phyloP scores from a whole-genome alignment of 2,329 filamentous ascomycete species.

The Teratosphaeria destructans region DNA sequence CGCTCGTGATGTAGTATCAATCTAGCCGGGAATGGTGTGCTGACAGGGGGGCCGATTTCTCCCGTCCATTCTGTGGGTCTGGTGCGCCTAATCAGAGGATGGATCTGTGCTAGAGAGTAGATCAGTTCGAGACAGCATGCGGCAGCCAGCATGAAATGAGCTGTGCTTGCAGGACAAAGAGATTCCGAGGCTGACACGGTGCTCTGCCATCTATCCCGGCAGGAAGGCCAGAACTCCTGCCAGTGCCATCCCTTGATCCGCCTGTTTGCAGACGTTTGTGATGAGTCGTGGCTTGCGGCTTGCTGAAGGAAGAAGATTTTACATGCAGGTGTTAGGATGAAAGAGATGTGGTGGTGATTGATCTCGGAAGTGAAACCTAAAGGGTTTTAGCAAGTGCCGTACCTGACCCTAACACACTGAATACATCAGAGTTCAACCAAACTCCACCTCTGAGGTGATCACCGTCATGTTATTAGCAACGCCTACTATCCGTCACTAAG shows the following conservation, averaged over 20 bases:
- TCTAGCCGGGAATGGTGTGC: not conserved
- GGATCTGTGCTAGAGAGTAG: not conserved
- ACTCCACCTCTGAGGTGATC: too few relatives aligned
- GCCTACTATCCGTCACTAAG: too few relatives aligned
- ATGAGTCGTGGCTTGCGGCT: not conserved
- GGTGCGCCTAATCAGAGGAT: not conserved
- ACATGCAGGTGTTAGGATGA: not conserved
- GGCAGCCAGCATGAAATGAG: not conserved
- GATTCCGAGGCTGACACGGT: not conserved
- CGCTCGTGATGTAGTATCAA: not conserved
- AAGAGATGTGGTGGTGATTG: not conserved
- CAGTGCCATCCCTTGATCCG: not conserved
- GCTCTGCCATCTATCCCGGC: not conserved
- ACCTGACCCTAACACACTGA: too few relatives aligned
- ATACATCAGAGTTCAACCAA: too few relatives aligned
- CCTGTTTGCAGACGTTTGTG: not conserved
- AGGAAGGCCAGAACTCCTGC: not conserved
- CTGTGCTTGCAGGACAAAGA: not conserved
- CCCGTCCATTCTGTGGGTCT: not conserved
- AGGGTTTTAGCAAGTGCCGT: not conserved
- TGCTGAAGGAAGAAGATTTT: not conserved
- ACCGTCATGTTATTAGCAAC: too few relatives aligned
- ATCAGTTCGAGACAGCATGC: not conserved
- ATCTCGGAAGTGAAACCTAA: not conserved
- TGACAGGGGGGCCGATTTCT: not conserved